Percentiles rank a stretch among this genome's conserved stretches.
phyloP scores from a whole-genome alignment of 1,284 basidiomycete genomes.

The Coniophora puteana region DNA sequence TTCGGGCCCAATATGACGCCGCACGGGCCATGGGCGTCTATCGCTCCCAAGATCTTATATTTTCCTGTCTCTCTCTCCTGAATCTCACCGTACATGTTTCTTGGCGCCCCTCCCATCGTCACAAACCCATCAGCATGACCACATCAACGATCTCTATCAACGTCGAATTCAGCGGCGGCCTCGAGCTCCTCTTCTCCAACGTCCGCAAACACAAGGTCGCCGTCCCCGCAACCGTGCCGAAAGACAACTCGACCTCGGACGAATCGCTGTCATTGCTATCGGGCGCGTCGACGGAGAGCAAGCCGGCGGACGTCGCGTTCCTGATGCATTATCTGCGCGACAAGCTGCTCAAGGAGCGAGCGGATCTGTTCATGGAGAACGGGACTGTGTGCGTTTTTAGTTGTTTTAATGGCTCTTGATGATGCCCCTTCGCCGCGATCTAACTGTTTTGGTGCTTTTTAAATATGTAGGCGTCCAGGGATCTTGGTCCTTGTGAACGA shows the following conservation, averaged over 20 bases:
- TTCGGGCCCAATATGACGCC: neutral
- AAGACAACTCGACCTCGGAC: constrained; percentile 29
- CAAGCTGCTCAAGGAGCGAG: constrained; percentile 79
- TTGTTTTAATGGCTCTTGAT: constrained; percentile 3
- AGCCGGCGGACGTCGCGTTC: constrained; percentile 65
- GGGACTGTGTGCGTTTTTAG: constrained; percentile 66
- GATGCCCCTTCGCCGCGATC: neutral
- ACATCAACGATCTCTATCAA: constrained; percentile 34
- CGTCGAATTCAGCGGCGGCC: constrained; percentile 76
- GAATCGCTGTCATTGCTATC: constrained; percentile 8
- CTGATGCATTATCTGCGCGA: constrained; percentile 80
- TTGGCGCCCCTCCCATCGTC: no score
- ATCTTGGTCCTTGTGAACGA: constrained; percentile 96
- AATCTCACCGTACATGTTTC: neutral
- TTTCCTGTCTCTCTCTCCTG: no score
- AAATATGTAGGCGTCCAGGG: constrained; percentile 75
- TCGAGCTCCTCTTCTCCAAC: constrained; percentile 79
- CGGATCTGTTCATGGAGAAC: constrained; percentile 88
- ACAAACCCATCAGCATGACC: neutral
- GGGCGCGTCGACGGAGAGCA: constrained; percentile 25
- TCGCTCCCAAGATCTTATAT: no score
- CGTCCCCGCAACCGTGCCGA: constrained; percentile 48
- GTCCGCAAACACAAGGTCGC: constrained; percentile 57
- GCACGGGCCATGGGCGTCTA: no score
- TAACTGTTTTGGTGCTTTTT: neutral